Conservation (phyloP, 768 basidiomycete species). For the Melanogaster broomeanus region DNA sequence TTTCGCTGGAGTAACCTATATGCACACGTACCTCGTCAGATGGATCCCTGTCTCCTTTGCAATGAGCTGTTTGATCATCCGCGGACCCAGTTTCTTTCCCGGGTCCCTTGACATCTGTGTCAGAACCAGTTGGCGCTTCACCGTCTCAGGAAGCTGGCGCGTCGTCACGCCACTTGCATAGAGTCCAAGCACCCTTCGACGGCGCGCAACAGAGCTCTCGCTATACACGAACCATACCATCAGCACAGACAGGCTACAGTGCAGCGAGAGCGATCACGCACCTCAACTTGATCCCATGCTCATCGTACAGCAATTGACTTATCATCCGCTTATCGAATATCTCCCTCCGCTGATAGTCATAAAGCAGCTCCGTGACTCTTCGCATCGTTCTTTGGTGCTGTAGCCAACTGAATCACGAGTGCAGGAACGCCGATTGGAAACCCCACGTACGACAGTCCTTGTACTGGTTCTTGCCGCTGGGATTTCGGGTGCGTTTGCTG, state of each 20-base stretch:
- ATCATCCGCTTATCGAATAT: constrained; percentile 28
- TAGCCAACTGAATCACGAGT: background rate
- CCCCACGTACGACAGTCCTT: constrained; percentile 29
- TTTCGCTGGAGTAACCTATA: background rate
- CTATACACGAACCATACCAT: constrained; percentile 18
- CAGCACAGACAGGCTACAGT: background rate
- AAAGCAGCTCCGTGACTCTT: constrained; percentile 14
- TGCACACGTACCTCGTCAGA: constrained; percentile 27
- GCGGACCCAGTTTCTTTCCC: constrained; percentile 26
- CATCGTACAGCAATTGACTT: constrained; percentile 23
- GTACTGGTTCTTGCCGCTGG: constrained; percentile 30
- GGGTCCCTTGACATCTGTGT: constrained; percentile 39
- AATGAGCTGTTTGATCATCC: constrained; percentile 31
- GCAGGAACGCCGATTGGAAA: background rate
- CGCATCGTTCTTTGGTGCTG: constrained; percentile 27
- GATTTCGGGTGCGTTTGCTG: constrained; percentile 16
- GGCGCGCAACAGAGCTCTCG: constrained; percentile 29
- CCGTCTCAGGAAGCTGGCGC: constrained; percentile 22
- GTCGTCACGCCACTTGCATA: constrained; percentile 33
- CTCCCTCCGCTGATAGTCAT: constrained; percentile 27
- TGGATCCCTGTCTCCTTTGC: constrained; percentile 33
- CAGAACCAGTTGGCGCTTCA: constrained; percentile 34
- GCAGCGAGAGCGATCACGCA: constrained; percentile 11
- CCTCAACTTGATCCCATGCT: constrained; percentile 33
- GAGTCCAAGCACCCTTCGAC: constrained; percentile 29